Base-by-base conservation (phyloP, 257 asterid species). In the Eustoma russellianum region DNA sequence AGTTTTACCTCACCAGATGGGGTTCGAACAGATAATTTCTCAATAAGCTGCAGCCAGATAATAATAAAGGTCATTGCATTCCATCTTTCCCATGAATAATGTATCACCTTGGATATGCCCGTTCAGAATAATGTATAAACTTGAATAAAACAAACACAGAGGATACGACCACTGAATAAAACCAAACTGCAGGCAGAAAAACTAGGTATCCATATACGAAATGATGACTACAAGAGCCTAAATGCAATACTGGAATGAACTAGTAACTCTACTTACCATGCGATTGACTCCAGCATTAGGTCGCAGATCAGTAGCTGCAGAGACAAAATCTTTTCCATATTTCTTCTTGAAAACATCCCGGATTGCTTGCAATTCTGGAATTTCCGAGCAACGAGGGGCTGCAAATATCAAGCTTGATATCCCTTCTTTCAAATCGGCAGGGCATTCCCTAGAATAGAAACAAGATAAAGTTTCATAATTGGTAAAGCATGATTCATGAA, bases 201-300 rank as follows among this genome's bases (percentile, higher is more conserved):
- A 24, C 30, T 24, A 24, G 13, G 41, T n/a, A 15, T 52, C 28
- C 17, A 33, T 5, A 5, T 33, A 14, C 13, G 3, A 24, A 30
- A 52, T 33, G 56, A 33, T n/a, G 34, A 33, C 13, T 5, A 14
- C 19, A 52, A 6, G 38, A 9, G n/a, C 28, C 9, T 7, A 46
- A 46, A 40, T 57, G 59, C 33, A 56, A 46, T 24, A 24, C 30
- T 24, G 30, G 3, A 2, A 24, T 24, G 30, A 24, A 24, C 30
- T 2, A 24, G 30, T 40, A 11, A 35, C 24, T 5, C 16, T 52
- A 24, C 7, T 35, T 73, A 90, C 97, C 94, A 67, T 66, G 51
- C 98, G 93, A 62, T 91, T 91, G 18, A 87, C 98, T 48, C 93
- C 94, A 67, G 97, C 95, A 63, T 84, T 80, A 40, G 98, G 94